Conservation (phyloP, 768 basidiomycete genomes). For the Guyanaporus albipodus region DNA sequence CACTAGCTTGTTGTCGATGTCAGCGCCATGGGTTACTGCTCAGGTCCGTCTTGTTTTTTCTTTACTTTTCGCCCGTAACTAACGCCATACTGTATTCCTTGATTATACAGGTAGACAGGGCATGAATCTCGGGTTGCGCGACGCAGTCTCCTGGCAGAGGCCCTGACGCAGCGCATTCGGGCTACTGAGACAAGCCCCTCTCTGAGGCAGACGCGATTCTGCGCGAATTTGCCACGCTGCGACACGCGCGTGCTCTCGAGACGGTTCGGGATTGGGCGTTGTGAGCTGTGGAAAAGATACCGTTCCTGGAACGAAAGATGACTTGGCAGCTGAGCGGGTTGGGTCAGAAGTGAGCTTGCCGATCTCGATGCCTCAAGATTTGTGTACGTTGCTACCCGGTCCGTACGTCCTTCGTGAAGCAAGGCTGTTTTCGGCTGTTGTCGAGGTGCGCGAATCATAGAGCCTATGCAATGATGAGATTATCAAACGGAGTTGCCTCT, state of each 20-base stretch:
- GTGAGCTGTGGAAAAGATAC: constrained; percentile 19
- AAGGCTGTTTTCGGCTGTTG: too few relatives aligned
- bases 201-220: constrained; percentile 34
- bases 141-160: constrained; percentile 46
- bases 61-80: too few relatives aligned
- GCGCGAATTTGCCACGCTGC: constrained; percentile 32
- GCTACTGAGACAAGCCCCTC: constrained; percentile 8
- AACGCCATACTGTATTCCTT: too few relatives aligned
- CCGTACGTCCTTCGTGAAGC: too few relatives aligned
- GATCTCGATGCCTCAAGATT: too few relatives aligned
- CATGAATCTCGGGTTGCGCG: constrained; percentile 56
- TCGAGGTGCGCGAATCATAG: too few relatives aligned
- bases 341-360: constrained; percentile 23
- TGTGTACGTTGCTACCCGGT: too few relatives aligned
- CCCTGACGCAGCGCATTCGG: constrained; percentile 35
- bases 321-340: constrained; percentile 28
- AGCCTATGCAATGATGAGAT: too few relatives aligned
- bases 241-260: constrained; percentile 39
- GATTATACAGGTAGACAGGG: constrained; percentile 55
- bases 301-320: constrained; percentile 13
- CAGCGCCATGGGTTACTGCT: too few relatives aligned
- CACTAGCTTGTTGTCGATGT: too few relatives aligned
- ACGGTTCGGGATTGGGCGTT: constrained; percentile 29
- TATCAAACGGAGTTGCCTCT: too few relatives aligned
- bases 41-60: too few relatives aligned